phyloP scores from a whole-genome alignment of 2,329 filamentous ascomycete species.

The Neofusicoccum ribis region DNA sequence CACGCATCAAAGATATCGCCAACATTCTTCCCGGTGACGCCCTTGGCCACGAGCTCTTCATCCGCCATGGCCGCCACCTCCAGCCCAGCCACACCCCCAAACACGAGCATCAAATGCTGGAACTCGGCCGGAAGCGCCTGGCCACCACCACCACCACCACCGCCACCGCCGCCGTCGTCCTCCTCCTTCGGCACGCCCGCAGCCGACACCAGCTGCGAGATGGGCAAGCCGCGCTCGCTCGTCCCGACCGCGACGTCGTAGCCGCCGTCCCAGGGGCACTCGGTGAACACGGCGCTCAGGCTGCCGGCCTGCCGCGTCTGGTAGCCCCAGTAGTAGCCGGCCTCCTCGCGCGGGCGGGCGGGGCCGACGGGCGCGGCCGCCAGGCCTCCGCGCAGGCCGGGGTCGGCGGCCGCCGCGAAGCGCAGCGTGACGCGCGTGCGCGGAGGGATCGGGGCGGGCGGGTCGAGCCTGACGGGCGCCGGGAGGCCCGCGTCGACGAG shows the following conservation, averaged over 20 bases:
- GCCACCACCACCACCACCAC: no score
- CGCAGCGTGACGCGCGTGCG: conserved; percentile 74
- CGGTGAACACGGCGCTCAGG: conserved; percentile 74
- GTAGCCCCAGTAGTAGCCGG: conserved; percentile 87
- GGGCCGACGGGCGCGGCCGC: conserved; percentile 66
- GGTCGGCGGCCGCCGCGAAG: conserved; percentile 52
- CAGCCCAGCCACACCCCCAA: conserved; percentile 77
- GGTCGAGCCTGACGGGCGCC: conserved; percentile 44
- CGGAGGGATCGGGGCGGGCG: conserved; percentile 63
- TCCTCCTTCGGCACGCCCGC: conserved; percentile 1
- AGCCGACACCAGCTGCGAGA: conserved; percentile 35
- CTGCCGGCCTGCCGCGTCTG: conserved; percentile 65
- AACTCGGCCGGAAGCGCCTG: conserved; percentile 46
- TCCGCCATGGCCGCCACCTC: conserved; percentile 72
- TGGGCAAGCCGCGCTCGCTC: conserved; percentile 68
- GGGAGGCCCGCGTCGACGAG: conserved; percentile 54
- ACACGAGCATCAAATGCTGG: conserved; percentile 73
- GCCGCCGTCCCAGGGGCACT: conserved; percentile 70
- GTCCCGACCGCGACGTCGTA: conserved; percentile 85
- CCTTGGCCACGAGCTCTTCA: conserved; percentile 59
- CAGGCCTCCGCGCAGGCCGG: conserved; percentile 29
- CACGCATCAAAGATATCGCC: conserved; percentile 78
- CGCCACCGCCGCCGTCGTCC: neutral
- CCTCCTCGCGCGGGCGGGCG: conserved; percentile 67
- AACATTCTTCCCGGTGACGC: conserved; percentile 64